phyloP scores from a whole-genome alignment of 768 basidiomycete species.

The Boletus pseudopeckii region DNA sequence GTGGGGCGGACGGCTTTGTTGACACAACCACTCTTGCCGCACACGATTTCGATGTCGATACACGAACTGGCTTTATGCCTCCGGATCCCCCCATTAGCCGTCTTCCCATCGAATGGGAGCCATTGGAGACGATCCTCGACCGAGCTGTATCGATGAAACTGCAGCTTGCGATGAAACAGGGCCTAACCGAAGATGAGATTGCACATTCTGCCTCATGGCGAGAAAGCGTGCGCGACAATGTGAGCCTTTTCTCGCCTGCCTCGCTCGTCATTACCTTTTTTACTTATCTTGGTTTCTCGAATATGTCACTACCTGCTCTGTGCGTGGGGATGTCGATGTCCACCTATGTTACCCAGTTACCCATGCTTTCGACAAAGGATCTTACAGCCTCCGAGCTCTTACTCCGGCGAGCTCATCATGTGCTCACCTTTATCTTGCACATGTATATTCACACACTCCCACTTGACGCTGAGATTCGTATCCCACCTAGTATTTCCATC shows the following conservation, averaged over 20 bases:
- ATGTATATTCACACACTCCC: slow-evolving; percentile 72
- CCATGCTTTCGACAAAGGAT: slow-evolving; percentile 44
- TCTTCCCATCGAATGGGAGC: slow-evolving; percentile 59
- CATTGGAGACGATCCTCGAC: slow-evolving; percentile 68
- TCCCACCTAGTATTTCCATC: slow-evolving; percentile 68
- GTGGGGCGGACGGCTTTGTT: slow-evolving; percentile 22
- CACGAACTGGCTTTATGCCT: slow-evolving; percentile 89
- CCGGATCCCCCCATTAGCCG: slow-evolving; percentile 64
- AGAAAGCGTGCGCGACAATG: slow-evolving; percentile 42
- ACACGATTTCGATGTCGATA: slow-evolving; percentile 91
- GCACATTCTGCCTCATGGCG: slow-evolving; percentile 53
- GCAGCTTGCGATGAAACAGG: slow-evolving; percentile 52
- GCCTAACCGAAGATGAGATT: slow-evolving; percentile 35
- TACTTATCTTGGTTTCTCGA: background rate
- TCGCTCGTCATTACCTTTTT: background rate
- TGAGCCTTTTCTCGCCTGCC: slow-evolving; percentile 25
- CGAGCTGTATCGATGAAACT: slow-evolving; percentile 46
- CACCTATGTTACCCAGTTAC: slow-evolving; percentile 41
- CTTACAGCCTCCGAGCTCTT: slow-evolving; percentile 50
- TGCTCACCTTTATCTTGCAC: slow-evolving; percentile 71
- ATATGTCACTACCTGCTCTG: background rate
- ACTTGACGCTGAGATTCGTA: slow-evolving; percentile 45
- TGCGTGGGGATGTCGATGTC: background rate
- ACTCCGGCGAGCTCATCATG: slow-evolving; percentile 69
- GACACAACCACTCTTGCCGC: slow-evolving; percentile 69